These are phyloP conservation scores for Ormosia emarginata DNA, from an alignment of 306 rosid species.

Conservation along the genomic window DNA sequence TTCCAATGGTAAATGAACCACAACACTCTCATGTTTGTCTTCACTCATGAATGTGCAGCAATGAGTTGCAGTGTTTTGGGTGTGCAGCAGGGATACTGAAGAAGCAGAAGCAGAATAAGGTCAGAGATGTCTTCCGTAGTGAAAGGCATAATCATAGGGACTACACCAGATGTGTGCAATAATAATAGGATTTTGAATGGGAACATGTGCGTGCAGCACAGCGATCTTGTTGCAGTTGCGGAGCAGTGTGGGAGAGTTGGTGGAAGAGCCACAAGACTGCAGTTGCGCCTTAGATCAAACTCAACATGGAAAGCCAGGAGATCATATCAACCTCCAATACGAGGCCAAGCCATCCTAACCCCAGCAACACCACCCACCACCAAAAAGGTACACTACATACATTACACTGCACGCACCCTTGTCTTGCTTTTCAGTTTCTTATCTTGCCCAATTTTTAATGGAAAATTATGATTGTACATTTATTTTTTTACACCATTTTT, in stretches of 20 bases:
- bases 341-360: conserved; percentile 52
- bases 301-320: conserved; percentile 25
- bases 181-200: conserved; percentile 33
- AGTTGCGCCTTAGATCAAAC: not conserved
- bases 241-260: conserved; percentile 14
- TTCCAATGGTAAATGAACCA: not conserved
- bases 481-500: too few relatives aligned
- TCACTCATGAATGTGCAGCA: not conserved
- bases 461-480: too few relatives aligned
- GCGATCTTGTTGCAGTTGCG: not conserved
- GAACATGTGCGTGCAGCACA: conserved; percentile 24
- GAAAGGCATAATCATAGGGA: conserved; percentile 58
- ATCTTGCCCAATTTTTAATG: too few relatives aligned
- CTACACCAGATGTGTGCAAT: conserved; percentile 35
- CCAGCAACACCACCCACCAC: conserved; percentile 65
- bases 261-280: not conserved
- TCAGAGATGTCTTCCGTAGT: conserved; percentile 47
- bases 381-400: conserved; percentile 39
- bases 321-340: conserved; percentile 4
- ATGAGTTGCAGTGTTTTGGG: not conserved
- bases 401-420: too few relatives aligned
- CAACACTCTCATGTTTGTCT: not conserved
- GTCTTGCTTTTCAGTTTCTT: too few relatives aligned
- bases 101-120: not conserved
- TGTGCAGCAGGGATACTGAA: not conserved